Conservation (phyloP, 2,329 filamentous ascomycete genomes). For the Ascochyta viciae-villosae region DNA sequence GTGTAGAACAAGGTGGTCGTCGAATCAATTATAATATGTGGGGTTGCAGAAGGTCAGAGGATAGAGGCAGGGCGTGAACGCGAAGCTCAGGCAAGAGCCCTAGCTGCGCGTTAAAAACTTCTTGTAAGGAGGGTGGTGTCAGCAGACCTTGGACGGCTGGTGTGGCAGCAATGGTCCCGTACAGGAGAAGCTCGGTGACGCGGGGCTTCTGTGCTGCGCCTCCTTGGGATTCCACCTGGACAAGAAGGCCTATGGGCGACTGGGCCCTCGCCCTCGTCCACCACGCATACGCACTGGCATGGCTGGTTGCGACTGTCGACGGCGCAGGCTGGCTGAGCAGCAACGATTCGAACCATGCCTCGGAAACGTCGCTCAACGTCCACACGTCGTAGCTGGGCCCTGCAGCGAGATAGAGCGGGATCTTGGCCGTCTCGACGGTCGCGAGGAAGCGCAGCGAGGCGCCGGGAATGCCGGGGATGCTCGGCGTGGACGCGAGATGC, state of each 20-base stretch:
- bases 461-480: constrained; percentile 13
- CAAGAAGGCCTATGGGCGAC: constrained; percentile 51
- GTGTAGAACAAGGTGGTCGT: constrained; percentile 17
- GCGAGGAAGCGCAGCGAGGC: constrained; percentile 46
- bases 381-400: constrained; percentile 50
- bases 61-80: constrained; percentile 53
- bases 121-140: constrained; percentile 43
- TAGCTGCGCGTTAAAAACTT: constrained; percentile 6
- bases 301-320: not conserved
- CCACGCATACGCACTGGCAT: constrained; percentile 36
- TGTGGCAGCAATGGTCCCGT: constrained; percentile 44
- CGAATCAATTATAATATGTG: constrained; percentile 4
- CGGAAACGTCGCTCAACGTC: constrained; percentile 42
- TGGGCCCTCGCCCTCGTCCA: constrained; percentile 48
- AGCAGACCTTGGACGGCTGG: constrained; percentile 26
- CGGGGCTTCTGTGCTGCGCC: constrained; percentile 15
- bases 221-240: constrained; percentile 31
- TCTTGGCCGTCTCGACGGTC: constrained; percentile 48
- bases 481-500: constrained; percentile 23
- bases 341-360: constrained; percentile 51
- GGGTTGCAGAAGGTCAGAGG: constrained; percentile 49
- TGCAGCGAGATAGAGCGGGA: constrained; percentile 51
- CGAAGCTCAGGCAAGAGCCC: constrained; percentile 31
- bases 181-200: constrained; percentile 56
- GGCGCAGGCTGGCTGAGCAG: constrained; percentile 35